A percentile compares a stretch with the other conserved stretches of the same genome.
Conservation (phyloP, 2,329 filamentous ascomycete genomes). For the Neospermospora avenae region DNA sequence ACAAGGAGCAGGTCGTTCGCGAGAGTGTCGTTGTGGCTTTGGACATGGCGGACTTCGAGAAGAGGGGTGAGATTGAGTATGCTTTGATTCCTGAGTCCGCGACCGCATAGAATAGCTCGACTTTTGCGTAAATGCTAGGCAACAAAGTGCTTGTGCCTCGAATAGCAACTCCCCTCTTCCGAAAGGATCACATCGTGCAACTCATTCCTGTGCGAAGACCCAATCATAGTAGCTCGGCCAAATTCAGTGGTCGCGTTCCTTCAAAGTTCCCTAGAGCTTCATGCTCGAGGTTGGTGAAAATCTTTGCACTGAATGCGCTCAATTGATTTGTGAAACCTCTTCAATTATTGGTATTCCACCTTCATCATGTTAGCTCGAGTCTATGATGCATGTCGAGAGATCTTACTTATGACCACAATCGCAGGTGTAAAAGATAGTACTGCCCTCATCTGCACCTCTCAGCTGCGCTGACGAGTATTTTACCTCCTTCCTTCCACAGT, state of each 20-base stretch:
- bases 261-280: too few species aligned
- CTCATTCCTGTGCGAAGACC: too few species aligned
- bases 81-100: slow-evolving; percentile 73
- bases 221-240: too few species aligned
- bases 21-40: slow-evolving; percentile 94
- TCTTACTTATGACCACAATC: slow-evolving; percentile 80
- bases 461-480: slow-evolving; percentile 82
- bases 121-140: slow-evolving; percentile 25
- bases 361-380: slow-evolving; percentile 17
- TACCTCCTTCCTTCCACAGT: slow-evolving; percentile 80
- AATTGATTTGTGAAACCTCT: not conserved
- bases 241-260: too few species aligned
- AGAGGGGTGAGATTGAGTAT: slow-evolving; percentile 84
- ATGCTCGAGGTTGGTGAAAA: too few species aligned
- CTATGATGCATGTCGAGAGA: too few species aligned
- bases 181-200: not conserved
- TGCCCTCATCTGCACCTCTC: slow-evolving; percentile 91
- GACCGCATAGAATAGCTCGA: slow-evolving; percentile 15
- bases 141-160: slow-evolving; percentile 35
- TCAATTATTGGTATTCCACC: slow-evolving; percentile 40
- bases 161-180: slow-evolving; percentile 23
- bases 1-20: slow-evolving; percentile 87
- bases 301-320: too few species aligned
- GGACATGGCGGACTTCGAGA: slow-evolving; percentile 98
- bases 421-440: slow-evolving; percentile 86